A percentile compares a stretch with the other conserved stretches of the same genome.
Conservation (phyloP, 495 filamentous ascomycete species). For the Tuber melanosporum region DNA sequence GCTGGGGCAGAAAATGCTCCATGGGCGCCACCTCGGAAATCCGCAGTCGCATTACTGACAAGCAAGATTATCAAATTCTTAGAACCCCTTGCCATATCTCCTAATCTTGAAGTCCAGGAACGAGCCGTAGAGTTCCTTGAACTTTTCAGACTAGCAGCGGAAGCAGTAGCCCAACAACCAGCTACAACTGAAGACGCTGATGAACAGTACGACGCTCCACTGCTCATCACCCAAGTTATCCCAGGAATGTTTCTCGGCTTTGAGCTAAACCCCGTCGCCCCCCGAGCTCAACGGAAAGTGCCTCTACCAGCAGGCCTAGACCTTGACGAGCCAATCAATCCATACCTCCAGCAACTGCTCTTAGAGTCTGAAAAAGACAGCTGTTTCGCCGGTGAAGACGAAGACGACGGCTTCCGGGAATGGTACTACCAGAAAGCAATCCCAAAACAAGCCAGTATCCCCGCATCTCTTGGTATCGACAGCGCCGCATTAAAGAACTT, state of each 20-base stretch:
- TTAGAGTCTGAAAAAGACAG: slow-evolving; percentile 53
- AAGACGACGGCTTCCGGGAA: slow-evolving; percentile 58
- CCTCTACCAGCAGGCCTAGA: slow-evolving; percentile 66
- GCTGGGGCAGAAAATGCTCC: slow-evolving; percentile 50
- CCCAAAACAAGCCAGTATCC: slow-evolving; percentile 25
- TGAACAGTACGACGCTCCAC: slow-evolving; percentile 59
- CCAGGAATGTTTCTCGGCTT: slow-evolving; percentile 76
- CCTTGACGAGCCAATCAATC: slow-evolving; percentile 73
- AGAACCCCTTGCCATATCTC: slow-evolving; percentile 68
- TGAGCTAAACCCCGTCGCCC: slow-evolving; percentile 85
- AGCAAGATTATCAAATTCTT: slow-evolving; percentile 73
- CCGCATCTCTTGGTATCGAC: slow-evolving; percentile 49
- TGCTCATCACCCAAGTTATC: slow-evolving; percentile 78
- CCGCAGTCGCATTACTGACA: slow-evolving; percentile 65
- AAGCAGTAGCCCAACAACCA: slow-evolving; percentile 64
- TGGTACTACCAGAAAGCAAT: slow-evolving; percentile 62
- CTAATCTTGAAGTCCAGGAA: slow-evolving; percentile 91
- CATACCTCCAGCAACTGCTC: slow-evolving; percentile 60
- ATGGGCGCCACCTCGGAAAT: slow-evolving; percentile 63
- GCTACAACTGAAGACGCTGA: slow-evolving; percentile 47
- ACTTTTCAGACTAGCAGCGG: slow-evolving; percentile 72
- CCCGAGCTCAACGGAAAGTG: slow-evolving; percentile 77
- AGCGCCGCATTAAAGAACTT: slow-evolving; percentile 46
- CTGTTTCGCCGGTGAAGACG: slow-evolving; percentile 43
- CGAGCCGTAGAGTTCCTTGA: slow-evolving; percentile 87